These are phyloP conservation scores for Lachnellula hyalina DNA, from an alignment of 2,329 filamentous ascomycete species.

Conservation along the genomic window DNA sequence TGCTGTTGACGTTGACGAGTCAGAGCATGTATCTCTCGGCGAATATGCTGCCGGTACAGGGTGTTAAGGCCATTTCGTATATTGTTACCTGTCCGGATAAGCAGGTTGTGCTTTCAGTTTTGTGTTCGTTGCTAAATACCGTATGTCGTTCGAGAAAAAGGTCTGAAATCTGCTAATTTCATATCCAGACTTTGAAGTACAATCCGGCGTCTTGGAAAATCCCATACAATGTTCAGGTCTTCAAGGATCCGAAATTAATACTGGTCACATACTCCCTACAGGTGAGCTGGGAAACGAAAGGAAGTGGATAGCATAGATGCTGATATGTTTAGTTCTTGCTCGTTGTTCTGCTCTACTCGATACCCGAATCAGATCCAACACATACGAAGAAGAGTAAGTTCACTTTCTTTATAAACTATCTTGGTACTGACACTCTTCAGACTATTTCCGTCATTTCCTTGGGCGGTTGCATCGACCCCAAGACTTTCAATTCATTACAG, in stretches of 20 bases:
- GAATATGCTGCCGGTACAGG: constrained; percentile 71
- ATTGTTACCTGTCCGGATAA: constrained; percentile 85
- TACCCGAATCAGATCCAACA: constrained; percentile 67
- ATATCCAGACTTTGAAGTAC: constrained; percentile 81
- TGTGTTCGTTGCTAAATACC: constrained; percentile 93
- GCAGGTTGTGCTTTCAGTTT: constrained; percentile 79
- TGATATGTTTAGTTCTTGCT: constrained; percentile 63
- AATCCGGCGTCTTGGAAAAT: constrained; percentile 92
- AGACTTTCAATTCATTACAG: constrained; percentile 95
- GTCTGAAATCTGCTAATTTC: constrained; percentile 8
- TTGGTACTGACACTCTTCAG: constrained; percentile 16
- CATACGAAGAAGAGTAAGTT: constrained; percentile 59
- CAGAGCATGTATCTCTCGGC: constrained; percentile 92
- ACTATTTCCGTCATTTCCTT: constrained; percentile 83
- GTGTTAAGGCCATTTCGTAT: constrained; percentile 81
- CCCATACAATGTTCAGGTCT: constrained; percentile 87
- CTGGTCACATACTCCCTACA: constrained; percentile 85
- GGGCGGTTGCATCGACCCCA: constrained; percentile 83
- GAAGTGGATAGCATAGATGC: neutral
- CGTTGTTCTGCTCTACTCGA: constrained; percentile 76
- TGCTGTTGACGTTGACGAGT: constrained; percentile 80
- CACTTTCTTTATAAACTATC: neutral
- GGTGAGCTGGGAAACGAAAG: constrained; percentile 11
- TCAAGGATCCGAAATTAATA: constrained; percentile 84
- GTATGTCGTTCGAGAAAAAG: constrained; percentile 45